These are phyloP conservation scores for Macrotyloma uniflorum DNA, from an alignment of 306 rosid genomes.

Conservation along the genomic window DNA sequence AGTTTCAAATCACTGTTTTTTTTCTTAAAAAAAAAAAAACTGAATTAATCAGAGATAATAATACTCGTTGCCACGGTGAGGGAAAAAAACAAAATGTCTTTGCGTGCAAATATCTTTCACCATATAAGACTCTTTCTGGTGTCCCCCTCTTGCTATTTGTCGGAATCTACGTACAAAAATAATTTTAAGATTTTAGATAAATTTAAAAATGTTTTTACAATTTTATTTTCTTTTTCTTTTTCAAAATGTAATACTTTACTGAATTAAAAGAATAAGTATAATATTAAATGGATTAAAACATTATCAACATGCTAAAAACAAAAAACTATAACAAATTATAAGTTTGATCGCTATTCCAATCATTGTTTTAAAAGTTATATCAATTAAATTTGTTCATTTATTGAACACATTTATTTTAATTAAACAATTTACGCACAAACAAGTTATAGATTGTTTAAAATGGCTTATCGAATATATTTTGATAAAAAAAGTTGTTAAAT, in stretches of 20 bases:
- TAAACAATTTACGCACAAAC: not conserved
- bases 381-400: no score
- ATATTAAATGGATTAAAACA: no score
- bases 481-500: no score
- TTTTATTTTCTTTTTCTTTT: no score
- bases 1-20: not conserved
- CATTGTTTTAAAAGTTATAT: no score
- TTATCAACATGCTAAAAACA: no score
- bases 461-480: not conserved
- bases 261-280: no score
- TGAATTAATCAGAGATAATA: not conserved
- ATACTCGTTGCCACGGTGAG: not conserved
- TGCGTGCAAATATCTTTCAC: not conserved
- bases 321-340: no score
- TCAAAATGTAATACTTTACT: no score
- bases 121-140: not conserved
- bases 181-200: no score
- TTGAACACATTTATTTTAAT: not conserved
- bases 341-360: no score
- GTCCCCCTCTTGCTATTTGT: not conserved
- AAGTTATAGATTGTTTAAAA: not conserved
- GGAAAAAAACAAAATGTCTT: not conserved
- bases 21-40: not conserved
- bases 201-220: no score
- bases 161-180: not conserved